Conservation (phyloP, 2,329 filamentous ascomycete species). For the Mariannaea elegans region DNA sequence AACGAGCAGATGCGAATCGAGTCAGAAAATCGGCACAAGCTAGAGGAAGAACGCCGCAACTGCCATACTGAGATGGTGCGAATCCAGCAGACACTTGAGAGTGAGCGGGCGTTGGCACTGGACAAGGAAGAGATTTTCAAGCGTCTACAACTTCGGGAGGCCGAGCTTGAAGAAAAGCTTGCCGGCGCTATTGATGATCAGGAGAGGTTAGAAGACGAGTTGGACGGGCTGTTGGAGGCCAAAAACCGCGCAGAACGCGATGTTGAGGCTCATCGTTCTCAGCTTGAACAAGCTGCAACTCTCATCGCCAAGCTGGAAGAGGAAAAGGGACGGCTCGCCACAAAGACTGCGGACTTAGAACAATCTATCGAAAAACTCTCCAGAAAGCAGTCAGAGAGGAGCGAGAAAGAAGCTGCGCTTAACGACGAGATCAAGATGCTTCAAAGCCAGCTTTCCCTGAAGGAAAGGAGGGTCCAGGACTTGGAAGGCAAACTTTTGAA, state of each 20-base stretch:
- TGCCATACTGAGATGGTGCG: slow-evolving; percentile 87
- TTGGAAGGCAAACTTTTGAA: slow-evolving; percentile 85
- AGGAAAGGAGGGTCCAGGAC: slow-evolving; percentile 89
- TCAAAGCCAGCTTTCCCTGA: slow-evolving; percentile 86
- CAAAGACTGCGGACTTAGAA: slow-evolving; percentile 75
- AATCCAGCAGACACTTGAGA: slow-evolving; percentile 93
- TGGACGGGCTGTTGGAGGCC: slow-evolving; percentile 86
- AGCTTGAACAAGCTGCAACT: slow-evolving; percentile 89
- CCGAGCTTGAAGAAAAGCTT: slow-evolving; percentile 91
- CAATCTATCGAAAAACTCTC: slow-evolving; percentile 75
- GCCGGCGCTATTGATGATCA: slow-evolving; percentile 93
- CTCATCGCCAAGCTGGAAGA: slow-evolving; percentile 87
- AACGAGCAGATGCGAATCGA: slow-evolving; percentile 86
- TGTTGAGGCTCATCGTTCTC: slow-evolving; percentile 77
- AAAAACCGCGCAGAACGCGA: slow-evolving; percentile 91
- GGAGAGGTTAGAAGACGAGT: slow-evolving; percentile 90
- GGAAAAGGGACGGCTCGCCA: slow-evolving; percentile 80
- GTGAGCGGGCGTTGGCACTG: slow-evolving; percentile 90
- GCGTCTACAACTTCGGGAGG: slow-evolving; percentile 89
- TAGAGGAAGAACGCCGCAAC: slow-evolving; percentile 91
- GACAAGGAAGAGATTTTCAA: slow-evolving; percentile 99
- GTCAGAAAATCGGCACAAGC: slow-evolving; percentile 74
- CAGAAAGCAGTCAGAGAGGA: slow-evolving; percentile 75
- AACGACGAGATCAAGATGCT: slow-evolving; percentile 90
- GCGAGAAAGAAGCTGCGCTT: slow-evolving; percentile 78